Evolutionary conservation across 2,329 filamentous ascomycete species (phyloP).

Genomic region (Dactylellina haptotyla): DNA sequence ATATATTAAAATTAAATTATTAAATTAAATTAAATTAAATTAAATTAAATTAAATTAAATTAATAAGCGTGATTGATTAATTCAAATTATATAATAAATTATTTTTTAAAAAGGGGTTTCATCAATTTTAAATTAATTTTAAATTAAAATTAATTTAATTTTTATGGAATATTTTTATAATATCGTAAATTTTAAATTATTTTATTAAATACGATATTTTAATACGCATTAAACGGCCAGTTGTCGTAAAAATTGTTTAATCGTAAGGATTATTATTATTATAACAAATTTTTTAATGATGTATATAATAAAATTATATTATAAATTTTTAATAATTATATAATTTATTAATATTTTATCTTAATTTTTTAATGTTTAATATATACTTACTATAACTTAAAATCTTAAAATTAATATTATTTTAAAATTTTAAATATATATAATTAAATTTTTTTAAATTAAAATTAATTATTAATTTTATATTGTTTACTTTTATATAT

Average conservation of each 20-base stretch:
- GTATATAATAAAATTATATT: neutral
- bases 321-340: neutral
- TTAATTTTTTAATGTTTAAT: neutral
- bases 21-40: neutral
- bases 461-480: neutral
- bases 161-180: too few relatives aligned
- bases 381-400: neutral
- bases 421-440: neutral
- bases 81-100: too few relatives aligned
- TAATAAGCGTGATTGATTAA: too few relatives aligned
- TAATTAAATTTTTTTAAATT: neutral
- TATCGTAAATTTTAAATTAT: too few relatives aligned
- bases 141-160: too few relatives aligned
- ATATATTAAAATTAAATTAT: neutral
- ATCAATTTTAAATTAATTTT: too few relatives aligned
- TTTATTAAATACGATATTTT: too few relatives aligned
- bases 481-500: too few relatives aligned
- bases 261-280: neutral
- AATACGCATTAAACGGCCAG: too few relatives aligned
- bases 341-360: neutral
- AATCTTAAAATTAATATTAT: conserved; percentile 1
- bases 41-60: neutral
- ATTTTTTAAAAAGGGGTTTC: too few relatives aligned
- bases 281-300: neutral
- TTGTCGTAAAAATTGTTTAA: neutral